phyloP scores from a whole-genome alignment of 495 filamentous ascomycete genomes.

The Stereocaulon alpinum region DNA sequence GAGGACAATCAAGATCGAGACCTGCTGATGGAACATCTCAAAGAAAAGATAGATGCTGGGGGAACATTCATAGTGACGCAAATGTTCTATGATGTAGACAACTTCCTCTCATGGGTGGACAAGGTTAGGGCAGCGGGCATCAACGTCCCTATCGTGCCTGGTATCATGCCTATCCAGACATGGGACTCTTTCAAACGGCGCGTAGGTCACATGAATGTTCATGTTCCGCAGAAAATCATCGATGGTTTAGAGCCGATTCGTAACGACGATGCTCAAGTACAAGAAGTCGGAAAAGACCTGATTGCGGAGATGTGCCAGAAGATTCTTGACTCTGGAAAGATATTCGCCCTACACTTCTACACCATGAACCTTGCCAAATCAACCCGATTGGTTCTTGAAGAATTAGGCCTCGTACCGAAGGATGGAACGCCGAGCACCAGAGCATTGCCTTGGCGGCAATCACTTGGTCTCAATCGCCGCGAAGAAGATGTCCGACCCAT shows the following conservation, averaged over 20 bases:
- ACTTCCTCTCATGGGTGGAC: conserved; percentile 81
- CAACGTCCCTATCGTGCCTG: conserved; percentile 82
- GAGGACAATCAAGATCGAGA: conserved; percentile 87
- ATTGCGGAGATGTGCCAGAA: conserved; percentile 88
- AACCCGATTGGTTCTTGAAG: conserved; percentile 86
- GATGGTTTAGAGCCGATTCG: conserved; percentile 81
- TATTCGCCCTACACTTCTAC: conserved; percentile 92
- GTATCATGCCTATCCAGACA: conserved; percentile 98
- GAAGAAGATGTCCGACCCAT: conserved; percentile 96
- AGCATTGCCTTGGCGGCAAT: conserved; percentile 88
- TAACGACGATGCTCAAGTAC: conserved; percentile 87
- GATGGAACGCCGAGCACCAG: conserved; percentile 66
- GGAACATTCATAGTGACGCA: conserved; percentile 92
- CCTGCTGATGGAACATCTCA: conserved; percentile 78
- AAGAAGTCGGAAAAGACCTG: conserved; percentile 78
- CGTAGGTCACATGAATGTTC: conserved; percentile 77
- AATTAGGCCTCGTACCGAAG: conserved; percentile 64
- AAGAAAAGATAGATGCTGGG: conserved; percentile 95
- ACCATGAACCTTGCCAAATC: conserved; percentile 98
- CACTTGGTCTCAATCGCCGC: conserved; percentile 74
- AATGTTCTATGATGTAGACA: conserved; percentile 98
- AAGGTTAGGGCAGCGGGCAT: conserved; percentile 80
- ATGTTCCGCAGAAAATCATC: conserved; percentile 71
- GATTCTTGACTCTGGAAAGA: conserved; percentile 61
- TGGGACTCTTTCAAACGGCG: conserved; percentile 85